Base-by-base conservation (phyloP, 2,329 filamentous ascomycete species). In the Tetracladium maxilliforme region DNA sequence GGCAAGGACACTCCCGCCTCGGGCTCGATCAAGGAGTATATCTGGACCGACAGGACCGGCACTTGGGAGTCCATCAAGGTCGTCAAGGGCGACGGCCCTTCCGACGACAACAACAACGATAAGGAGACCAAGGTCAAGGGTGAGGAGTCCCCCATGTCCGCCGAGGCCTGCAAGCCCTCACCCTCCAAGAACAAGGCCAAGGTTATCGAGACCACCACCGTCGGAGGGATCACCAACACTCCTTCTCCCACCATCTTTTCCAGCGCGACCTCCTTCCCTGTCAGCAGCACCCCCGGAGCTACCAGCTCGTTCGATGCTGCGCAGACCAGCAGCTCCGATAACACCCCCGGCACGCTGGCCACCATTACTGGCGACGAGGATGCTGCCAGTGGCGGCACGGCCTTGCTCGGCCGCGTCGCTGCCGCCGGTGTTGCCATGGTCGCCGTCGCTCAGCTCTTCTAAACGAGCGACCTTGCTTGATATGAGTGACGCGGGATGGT, bases 11-110 rank as follows among this genome's bases (percentile, higher is more conserved):
- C 58, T 24, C 68, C 70, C 1, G 58, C 53, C 23, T 68, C 68
- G 37, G 64, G 69, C 37, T n/a, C n/a, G n/a, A n/a, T n/a, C n/a
- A n/a, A n/a, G n/a, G n/a, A n/a, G n/a, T 86, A 84, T 43, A 49
- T 61, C 22, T 84, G 69, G 38, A 56, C 58, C 14, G 76, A 79
- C 41, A 52, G 53, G 19, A 56, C 60, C 2, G 78, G 78, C 25
- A 54, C 50, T 26, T 78, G 58, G 56, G 39, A 73, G 39, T 77
- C 71, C 51, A 78, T 80, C 45, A 56, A 74, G 36, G 45, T 63
- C 16, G 47, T 53, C 28, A 8, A 15, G 8, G 22, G 12, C 36
- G 45, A 34, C 50, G 30, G 17, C 25, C 29, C 12, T 14, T 19
- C 12, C 22, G 68, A 62, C 17, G 66, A 65, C 28, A 70, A 73